Evolutionary conservation across 345 rosid species (phyloP).

Genomic region (Bruguiera sexangula): DNA sequence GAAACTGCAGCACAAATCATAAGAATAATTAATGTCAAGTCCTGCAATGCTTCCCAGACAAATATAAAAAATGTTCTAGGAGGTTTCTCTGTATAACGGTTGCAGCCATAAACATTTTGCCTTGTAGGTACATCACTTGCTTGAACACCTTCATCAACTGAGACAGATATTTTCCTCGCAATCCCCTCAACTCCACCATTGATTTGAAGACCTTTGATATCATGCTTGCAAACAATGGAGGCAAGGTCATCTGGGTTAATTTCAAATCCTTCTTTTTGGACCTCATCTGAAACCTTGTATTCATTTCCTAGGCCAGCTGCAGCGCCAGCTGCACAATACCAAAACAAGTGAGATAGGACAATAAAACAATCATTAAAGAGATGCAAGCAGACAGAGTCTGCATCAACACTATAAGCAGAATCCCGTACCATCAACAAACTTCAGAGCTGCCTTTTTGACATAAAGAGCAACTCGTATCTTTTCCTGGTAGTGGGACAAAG

Average conservation of each 20-base stretch:
- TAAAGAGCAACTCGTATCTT: slow-evolving; percentile 84
- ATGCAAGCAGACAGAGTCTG: background rate
- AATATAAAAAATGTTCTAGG: slow-evolving; percentile 63
- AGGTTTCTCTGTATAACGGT: slow-evolving; percentile 74
- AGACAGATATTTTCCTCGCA: slow-evolving; percentile 45
- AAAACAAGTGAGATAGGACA: slow-evolving; percentile 4
- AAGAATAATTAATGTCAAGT: slow-evolving; percentile 76
- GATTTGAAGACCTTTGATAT: slow-evolving; percentile 40
- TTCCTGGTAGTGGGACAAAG: slow-evolving; percentile 52
- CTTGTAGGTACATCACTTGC: slow-evolving; percentile 44
- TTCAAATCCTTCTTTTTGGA: slow-evolving; percentile 56
- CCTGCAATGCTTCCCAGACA: slow-evolving; percentile 95
- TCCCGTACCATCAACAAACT: slow-evolving; percentile 78
- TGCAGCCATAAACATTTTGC: slow-evolving; percentile 67
- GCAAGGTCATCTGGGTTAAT: slow-evolving; percentile 75
- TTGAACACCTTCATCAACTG: slow-evolving; percentile 57
- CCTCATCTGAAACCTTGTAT: slow-evolving; percentile 57
- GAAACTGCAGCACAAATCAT: slow-evolving; percentile 80
- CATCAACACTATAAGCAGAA: slow-evolving; percentile 2
- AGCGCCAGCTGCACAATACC: slow-evolving; percentile 47
- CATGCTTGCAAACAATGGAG: slow-evolving; percentile 61
- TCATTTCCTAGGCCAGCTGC: slow-evolving; percentile 18
- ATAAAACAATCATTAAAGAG: background rate
- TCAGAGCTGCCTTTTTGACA: slow-evolving; percentile 89
- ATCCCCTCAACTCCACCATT: slow-evolving; percentile 71